phyloP scores from a whole-genome alignment of 345 rosid genomes.

The Lumnitzera littorea region DNA sequence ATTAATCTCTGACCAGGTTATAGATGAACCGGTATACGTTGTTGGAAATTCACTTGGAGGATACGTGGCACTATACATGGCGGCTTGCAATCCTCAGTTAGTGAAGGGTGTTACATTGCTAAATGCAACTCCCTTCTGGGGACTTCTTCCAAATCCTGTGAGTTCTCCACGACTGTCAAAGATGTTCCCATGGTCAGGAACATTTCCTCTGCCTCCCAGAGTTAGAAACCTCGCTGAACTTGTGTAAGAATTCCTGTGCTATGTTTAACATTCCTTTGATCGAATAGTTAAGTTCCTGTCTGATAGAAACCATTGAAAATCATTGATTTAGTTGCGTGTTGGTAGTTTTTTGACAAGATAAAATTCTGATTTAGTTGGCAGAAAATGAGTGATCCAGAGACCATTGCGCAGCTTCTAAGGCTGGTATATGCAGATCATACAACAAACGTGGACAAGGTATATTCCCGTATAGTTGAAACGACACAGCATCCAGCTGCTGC shows the following conservation, averaged over 20 bases:
- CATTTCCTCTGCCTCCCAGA: constrained; percentile 77
- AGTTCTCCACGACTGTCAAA: constrained; percentile 66
- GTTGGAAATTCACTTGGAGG: constrained; percentile 98
- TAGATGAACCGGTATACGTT: constrained; percentile 82
- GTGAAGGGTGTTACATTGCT: constrained; percentile 90
- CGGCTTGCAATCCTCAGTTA: constrained; percentile 73
- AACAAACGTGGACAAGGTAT: constrained; percentile 73
- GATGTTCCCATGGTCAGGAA: constrained; percentile 80
- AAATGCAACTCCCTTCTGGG: constrained; percentile 99
- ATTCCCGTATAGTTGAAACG: constrained; percentile 61
- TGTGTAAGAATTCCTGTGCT: constrained; percentile 39
- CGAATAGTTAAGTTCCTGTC: too few relatives aligned
- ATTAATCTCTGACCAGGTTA: constrained; percentile 40
- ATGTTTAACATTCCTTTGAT: background rate
- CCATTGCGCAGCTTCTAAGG: constrained; percentile 71
- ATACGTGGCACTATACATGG: constrained; percentile 72
- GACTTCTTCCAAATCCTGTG: constrained; percentile 78
- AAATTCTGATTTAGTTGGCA: constrained; percentile 50
- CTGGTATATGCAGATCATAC: constrained; percentile 92
- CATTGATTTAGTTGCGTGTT: too few relatives aligned
- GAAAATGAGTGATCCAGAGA: constrained; percentile 84
- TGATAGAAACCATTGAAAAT: too few relatives aligned
- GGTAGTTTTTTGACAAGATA: too few relatives aligned
- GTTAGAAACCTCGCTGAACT: constrained; percentile 69
- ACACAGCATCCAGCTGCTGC: constrained; percentile 97